Conservation (phyloP, 1,139 yeast species). For the Lodderomyces elongisporus region DNA sequence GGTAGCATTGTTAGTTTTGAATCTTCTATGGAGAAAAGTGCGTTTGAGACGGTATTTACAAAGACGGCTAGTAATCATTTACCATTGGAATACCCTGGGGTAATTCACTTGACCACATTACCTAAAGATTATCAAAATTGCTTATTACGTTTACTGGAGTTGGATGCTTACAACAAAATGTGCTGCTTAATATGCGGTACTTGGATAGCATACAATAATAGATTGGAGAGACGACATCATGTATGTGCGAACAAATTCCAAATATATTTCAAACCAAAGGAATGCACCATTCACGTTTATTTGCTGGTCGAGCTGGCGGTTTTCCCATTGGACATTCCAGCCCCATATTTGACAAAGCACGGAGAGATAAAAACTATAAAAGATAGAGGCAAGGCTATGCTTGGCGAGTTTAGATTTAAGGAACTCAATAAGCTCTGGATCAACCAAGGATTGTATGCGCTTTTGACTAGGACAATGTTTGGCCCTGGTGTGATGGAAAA, state of each 20-base stretch:
- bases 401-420: constrained; percentile 48
- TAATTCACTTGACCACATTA: constrained; percentile 33
- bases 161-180: constrained; percentile 20
- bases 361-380: constrained; percentile 64
- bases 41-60: neutral
- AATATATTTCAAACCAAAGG: constrained; percentile 41
- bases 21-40: neutral
- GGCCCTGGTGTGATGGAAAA: constrained; percentile 7
- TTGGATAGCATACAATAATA: constrained; percentile 16
- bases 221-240: constrained; percentile 20
- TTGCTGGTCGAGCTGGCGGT: constrained; percentile 29
- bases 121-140: constrained; percentile 30
- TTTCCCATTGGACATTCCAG: constrained; percentile 35
- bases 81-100: constrained; percentile 34
- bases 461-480: constrained; percentile 24
- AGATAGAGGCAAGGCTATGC: constrained; percentile 48
- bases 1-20: neutral
- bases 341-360: constrained; percentile 67
- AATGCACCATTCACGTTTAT: constrained; percentile 32
- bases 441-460: constrained; percentile 43
- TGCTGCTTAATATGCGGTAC: constrained; percentile 33
- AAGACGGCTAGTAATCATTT: constrained; percentile 12
- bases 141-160: constrained; percentile 22
- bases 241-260: constrained; percentile 28
- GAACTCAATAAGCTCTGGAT: constrained; percentile 58